Evolutionary conservation across 2,329 filamentous ascomycete species (phyloP).

Genomic region (Epichloe scottii): DNA sequence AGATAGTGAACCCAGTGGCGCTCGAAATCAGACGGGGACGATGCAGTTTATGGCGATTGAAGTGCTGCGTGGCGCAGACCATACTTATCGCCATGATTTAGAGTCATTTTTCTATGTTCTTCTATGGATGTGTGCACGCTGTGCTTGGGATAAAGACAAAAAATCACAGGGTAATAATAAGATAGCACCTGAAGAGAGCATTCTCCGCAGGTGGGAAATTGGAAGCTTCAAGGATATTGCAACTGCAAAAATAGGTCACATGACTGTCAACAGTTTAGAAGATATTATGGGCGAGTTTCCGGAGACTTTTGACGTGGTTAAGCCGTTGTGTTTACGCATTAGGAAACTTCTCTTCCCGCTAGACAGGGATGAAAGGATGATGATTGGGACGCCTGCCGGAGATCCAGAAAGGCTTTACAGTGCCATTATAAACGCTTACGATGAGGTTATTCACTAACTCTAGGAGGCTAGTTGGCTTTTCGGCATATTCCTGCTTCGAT

Average conservation of each 20-base stretch:
- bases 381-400: slow-evolving; percentile 6
- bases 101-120: slow-evolving; percentile 8
- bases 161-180: background rate
- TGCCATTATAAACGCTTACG: slow-evolving; percentile 7
- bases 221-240: slow-evolving; percentile 6
- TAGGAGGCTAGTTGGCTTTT: no score
- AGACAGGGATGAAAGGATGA: slow-evolving; percentile 2
- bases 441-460: no score
- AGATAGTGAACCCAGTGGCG: slow-evolving; percentile 11
- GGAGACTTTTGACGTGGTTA: slow-evolving; percentile 6
- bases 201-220: slow-evolving; percentile 6
- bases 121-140: slow-evolving; percentile 10
- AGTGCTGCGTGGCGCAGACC: slow-evolving; percentile 16
- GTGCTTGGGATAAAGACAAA: slow-evolving; percentile 6
- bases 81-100: slow-evolving; percentile 14
- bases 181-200: slow-evolving; percentile 1
- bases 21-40: slow-evolving; percentile 15
- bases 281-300: slow-evolving; percentile 9
- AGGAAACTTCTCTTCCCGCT: slow-evolving; percentile 7
- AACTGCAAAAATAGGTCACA: slow-evolving; percentile 3
- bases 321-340: slow-evolving; percentile 9
- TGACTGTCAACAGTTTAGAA: slow-evolving; percentile 4
- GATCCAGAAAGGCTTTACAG: slow-evolving; percentile 8
- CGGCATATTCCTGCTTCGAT: no score
- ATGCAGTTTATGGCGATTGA: slow-evolving; percentile 23